These are phyloP conservation scores for Microcyclosporella mali DNA, from an alignment of 2,329 filamentous ascomycete genomes.

Conservation along the genomic window DNA sequence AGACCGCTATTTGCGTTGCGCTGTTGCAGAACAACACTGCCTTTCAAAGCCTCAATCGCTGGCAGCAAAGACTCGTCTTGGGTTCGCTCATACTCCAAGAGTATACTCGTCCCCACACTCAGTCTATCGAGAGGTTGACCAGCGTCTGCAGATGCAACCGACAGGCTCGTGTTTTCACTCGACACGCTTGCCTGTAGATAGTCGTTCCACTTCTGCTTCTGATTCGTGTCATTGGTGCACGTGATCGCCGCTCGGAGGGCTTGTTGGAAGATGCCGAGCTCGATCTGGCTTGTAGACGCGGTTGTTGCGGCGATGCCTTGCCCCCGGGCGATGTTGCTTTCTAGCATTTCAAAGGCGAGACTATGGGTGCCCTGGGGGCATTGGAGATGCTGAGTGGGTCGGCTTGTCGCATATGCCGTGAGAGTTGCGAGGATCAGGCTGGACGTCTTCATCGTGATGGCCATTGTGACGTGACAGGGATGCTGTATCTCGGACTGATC, in stretches of 20 bases:
- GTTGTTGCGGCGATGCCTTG: slow-evolving; percentile 26
- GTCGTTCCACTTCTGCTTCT: slow-evolving; percentile 8
- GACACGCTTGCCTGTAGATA: slow-evolving; percentile 19
- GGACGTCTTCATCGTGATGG: too few relatives aligned
- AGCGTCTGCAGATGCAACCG: slow-evolving; percentile 19
- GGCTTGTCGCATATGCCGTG: too few relatives aligned
- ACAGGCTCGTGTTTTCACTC: slow-evolving; percentile 16
- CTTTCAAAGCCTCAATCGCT: slow-evolving; percentile 17
- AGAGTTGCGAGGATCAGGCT: too few relatives aligned
- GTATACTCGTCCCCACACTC: slow-evolving; percentile 26
- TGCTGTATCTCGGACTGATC: too few relatives aligned
- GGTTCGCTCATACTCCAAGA: slow-evolving; percentile 16
- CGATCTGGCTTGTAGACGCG: slow-evolving; percentile 22
- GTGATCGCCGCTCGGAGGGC: slow-evolving; percentile 22
- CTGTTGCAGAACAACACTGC: slow-evolving; percentile 27
- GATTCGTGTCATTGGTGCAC: slow-evolving; percentile 11
- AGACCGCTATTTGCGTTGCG: slow-evolving; percentile 28
- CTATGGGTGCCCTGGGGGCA: slow-evolving; percentile 6
- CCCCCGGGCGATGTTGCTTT: slow-evolving; percentile 29
- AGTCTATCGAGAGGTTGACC: slow-evolving; percentile 29
- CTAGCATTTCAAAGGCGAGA: slow-evolving; percentile 24
- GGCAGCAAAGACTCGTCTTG: slow-evolving; percentile 13
- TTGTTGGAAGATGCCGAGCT: slow-evolving; percentile 33
- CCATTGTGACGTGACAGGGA: too few relatives aligned
- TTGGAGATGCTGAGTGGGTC: slow-evolving; percentile 6